Conservation (phyloP, 805 yeast genomes). For the Ogataea zsoltii region DNA sequence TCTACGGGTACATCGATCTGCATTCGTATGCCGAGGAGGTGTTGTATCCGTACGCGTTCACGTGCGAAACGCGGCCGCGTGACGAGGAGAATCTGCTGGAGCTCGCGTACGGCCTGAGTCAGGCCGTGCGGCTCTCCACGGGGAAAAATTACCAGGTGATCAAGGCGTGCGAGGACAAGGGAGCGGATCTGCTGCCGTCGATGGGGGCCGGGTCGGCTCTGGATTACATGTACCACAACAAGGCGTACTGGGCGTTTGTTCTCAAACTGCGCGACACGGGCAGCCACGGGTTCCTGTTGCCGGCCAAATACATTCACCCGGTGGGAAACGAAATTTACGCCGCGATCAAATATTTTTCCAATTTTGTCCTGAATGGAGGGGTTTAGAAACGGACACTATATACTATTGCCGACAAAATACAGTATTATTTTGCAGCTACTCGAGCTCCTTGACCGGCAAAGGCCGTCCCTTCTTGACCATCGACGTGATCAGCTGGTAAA, state of each 20-base stretch:
- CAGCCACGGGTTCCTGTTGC: conserved; percentile 77
- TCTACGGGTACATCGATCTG: conserved; percentile 77
- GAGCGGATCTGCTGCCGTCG: conserved; percentile 70
- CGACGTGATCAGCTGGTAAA: conserved; percentile 67
- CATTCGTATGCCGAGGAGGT: conserved; percentile 87
- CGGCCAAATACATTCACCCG: conserved; percentile 66
- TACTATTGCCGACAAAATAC: background rate
- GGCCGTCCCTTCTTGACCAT: conserved; percentile 61
- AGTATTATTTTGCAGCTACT: no score
- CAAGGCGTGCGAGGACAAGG: conserved; percentile 79
- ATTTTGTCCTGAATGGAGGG: conserved; percentile 40
- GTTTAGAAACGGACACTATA: background rate
- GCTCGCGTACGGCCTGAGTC: conserved; percentile 76
- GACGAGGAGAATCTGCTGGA: conserved; percentile 82
- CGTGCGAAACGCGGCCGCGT: conserved; percentile 71
- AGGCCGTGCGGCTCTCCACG: conserved; percentile 62
- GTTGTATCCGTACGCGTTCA: conserved; percentile 78
- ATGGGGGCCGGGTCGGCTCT: conserved; percentile 78
- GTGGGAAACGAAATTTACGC: conserved; percentile 76
- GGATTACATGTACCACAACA: conserved; percentile 81
- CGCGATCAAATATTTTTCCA: conserved; percentile 66
- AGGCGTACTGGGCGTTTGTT: conserved; percentile 84
- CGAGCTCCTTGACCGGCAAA: conserved; percentile 11
- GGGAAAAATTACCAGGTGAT: conserved; percentile 69
- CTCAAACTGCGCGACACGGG: conserved; percentile 81